A percentile compares a stretch with the other conserved stretches of the same genome.
Evolutionary conservation across 1,284 basidiomycete genomes (phyloP).

Genomic region (Anthracocystis walkeri): DNA sequence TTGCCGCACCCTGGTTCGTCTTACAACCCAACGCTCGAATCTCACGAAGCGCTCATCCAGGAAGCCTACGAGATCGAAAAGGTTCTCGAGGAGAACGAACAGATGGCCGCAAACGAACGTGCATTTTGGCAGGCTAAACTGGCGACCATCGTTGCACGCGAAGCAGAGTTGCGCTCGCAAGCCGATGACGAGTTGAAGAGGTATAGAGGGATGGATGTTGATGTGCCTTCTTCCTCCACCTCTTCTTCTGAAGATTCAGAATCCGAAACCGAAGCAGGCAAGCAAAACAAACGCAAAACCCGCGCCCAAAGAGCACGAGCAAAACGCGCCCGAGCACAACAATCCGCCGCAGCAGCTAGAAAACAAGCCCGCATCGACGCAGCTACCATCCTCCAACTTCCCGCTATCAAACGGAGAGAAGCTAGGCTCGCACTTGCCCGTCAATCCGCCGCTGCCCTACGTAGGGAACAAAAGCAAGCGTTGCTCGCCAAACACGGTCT

Average conservation of each 20-base stretch:
- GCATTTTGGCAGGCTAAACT: slow-evolving; percentile 31
- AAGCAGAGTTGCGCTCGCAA: slow-evolving; percentile 25
- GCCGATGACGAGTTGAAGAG: slow-evolving; percentile 29
- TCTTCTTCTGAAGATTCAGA: background rate
- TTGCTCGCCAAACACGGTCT: slow-evolving; percentile 46
- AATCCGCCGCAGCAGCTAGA: slow-evolving; percentile 25
- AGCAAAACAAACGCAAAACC: slow-evolving; percentile 55
- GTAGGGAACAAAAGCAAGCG: slow-evolving; percentile 37
- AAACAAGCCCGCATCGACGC: slow-evolving; percentile 48
- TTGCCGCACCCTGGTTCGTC: slow-evolving; percentile 87
- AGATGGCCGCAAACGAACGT: slow-evolving; percentile 56
- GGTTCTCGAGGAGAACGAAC: slow-evolving; percentile 75
- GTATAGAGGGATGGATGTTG: slow-evolving; percentile 52
- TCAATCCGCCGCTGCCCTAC: slow-evolving; percentile 31
- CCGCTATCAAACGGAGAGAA: slow-evolving; percentile 38
- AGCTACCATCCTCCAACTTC: slow-evolving; percentile 45
- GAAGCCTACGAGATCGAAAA: slow-evolving; percentile 78
- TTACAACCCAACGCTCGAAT: slow-evolving; percentile 88
- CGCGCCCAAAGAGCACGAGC: slow-evolving; percentile 49
- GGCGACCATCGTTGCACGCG: slow-evolving; percentile 38
- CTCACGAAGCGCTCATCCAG: slow-evolving; percentile 81
- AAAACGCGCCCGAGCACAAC: slow-evolving; percentile 33
- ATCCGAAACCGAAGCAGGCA: slow-evolving; percentile 5
- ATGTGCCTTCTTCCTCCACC: slow-evolving; percentile 19
- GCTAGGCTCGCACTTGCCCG: slow-evolving; percentile 29